A percentile compares a stretch with the other conserved stretches of the same genome.
Conservation (phyloP, 805 yeast genomes). For the Yarrowia sp. region DNA sequence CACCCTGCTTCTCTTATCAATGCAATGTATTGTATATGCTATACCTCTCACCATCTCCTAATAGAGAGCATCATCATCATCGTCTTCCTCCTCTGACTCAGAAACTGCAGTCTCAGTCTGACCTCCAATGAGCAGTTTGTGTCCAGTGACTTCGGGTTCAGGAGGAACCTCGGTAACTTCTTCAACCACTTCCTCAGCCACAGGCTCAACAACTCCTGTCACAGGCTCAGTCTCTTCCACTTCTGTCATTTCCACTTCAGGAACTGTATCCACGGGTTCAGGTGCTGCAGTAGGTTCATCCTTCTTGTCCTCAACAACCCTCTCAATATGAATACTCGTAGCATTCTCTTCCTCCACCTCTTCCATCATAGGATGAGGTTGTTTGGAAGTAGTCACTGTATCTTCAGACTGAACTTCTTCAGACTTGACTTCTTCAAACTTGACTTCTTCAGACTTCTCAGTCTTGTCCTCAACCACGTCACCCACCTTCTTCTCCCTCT, state of each 20-base stretch:
- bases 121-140: constrained; percentile 7
- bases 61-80: constrained; percentile 25
- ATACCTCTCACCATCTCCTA: background rate
- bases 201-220: background rate
- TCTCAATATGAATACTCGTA: constrained; percentile 23
- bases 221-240: too few species aligned
- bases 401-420: background rate
- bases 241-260: too few species aligned
- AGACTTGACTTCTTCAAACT: background rate
- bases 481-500: background rate
- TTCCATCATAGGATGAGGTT: constrained; percentile 16
- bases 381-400: background rate
- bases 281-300: background rate
- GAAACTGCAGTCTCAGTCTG: background rate
- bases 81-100: constrained; percentile 6
- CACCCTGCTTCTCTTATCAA: background rate
- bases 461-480: too few species aligned
- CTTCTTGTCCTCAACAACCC: background rate
- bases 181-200: background rate
- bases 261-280: background rate
- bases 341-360: constrained; percentile 15
- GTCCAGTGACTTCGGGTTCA: background rate
- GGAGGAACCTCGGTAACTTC: background rate
- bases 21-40: background rate
- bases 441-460: background rate